Conservation (phyloP, 2,329 filamentous ascomycete genomes). For the Colletotrichum lentis region DNA sequence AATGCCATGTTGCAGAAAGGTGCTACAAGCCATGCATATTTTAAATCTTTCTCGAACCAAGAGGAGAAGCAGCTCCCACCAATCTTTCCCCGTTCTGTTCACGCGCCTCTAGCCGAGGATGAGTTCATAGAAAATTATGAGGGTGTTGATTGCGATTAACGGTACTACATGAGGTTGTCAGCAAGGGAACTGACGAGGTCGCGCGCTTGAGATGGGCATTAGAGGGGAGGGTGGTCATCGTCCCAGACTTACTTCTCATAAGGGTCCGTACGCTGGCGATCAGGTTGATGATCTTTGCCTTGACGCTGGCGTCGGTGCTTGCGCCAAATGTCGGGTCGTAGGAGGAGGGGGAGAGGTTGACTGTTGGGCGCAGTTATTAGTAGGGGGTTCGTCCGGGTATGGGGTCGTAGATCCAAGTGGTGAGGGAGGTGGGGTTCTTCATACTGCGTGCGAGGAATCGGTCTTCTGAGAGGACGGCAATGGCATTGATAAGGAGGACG, state of each 20-base stretch:
- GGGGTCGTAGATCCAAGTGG: background rate
- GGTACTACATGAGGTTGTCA: slow-evolving; percentile 68
- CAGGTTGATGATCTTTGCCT: slow-evolving; percentile 86
- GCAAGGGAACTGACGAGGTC: background rate
- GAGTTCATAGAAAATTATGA: slow-evolving; percentile 85
- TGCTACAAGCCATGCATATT: slow-evolving; percentile 6
- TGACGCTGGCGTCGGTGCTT: slow-evolving; percentile 77
- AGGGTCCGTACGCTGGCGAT: slow-evolving; percentile 90
- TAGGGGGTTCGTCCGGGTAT: background rate
- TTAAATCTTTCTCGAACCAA: background rate
- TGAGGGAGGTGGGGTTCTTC: slow-evolving; percentile 29
- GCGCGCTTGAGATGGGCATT: background rate
- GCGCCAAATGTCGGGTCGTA: slow-evolving; percentile 82
- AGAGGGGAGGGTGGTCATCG: background rate
- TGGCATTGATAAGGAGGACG: slow-evolving; percentile 90
- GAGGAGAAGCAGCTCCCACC: slow-evolving; percentile 1
- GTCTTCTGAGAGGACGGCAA: slow-evolving; percentile 93
- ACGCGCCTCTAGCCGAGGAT: slow-evolving; percentile 66
- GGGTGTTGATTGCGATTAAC: slow-evolving; percentile 80
- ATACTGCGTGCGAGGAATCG: slow-evolving; percentile 80
- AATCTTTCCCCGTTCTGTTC: background rate
- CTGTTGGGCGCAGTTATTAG: slow-evolving; percentile 39
- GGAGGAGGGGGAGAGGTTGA: slow-evolving; percentile 78
- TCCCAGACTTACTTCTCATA: slow-evolving; percentile 76
- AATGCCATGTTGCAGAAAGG: slow-evolving; percentile 26